phyloP scores from a whole-genome alignment of 768 basidiomycete genomes.

The Rhizopogon vesiculosus region DNA sequence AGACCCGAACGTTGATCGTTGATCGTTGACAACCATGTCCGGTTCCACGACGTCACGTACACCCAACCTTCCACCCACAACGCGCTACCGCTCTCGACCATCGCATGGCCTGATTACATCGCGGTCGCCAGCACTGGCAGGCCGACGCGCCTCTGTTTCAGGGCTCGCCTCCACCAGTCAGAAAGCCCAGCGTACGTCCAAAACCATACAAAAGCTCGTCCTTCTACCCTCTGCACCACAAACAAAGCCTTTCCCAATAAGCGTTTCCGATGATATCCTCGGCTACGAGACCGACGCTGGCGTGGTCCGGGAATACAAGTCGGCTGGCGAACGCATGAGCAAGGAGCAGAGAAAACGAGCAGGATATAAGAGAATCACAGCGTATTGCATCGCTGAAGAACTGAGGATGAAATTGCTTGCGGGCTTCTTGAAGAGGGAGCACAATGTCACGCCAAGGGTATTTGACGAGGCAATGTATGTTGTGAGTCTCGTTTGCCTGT shows the following conservation, averaged over 20 bases:
- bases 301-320: conserved; percentile 69
- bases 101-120: conserved; percentile 3
- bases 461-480: conserved; percentile 95
- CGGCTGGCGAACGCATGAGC: conserved; percentile 82
- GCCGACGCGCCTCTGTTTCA: conserved; percentile 29
- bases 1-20: too few species aligned
- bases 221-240: conserved; percentile 88
- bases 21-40: neutral
- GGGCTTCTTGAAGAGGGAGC: conserved; percentile 87
- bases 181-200: conserved; percentile 77
- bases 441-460: conserved; percentile 80
- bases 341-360: conserved; percentile 81
- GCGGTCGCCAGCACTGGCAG: neutral
- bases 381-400: conserved; percentile 83
- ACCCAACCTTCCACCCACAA: conserved; percentile 1
- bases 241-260: conserved; percentile 56
- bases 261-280: conserved; percentile 34
- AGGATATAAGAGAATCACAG: conserved; percentile 79
- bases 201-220: conserved; percentile 89
- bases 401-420: conserved; percentile 82
- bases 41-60: neutral
- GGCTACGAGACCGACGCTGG: conserved; percentile 66
- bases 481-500: conserved; percentile 41
- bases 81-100: conserved; percentile 5
- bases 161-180: conserved; percentile 24